Conservation (phyloP, 2,329 filamentous ascomycete species). For the Lachnellula occidentalis region DNA sequence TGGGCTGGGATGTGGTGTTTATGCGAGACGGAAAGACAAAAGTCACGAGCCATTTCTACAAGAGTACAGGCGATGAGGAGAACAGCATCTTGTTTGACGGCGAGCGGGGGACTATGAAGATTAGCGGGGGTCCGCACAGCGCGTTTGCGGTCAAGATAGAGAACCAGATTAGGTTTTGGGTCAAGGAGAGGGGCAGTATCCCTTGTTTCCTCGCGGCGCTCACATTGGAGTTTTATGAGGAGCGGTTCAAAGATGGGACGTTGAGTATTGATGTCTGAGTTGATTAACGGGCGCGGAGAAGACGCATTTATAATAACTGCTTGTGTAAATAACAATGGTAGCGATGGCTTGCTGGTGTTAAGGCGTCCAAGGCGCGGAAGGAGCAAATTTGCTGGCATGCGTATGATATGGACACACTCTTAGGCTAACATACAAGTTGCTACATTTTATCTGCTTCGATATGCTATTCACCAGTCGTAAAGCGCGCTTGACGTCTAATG, state of each 20-base stretch:
- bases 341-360: neutral
- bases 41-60: conserved; percentile 80
- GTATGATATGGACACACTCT: no score
- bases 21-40: conserved; percentile 96
- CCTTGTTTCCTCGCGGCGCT: conserved; percentile 87
- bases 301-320: conserved; percentile 4
- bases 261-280: conserved; percentile 16
- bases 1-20: conserved; percentile 94
- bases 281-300: neutral
- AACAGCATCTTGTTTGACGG: conserved; percentile 82
- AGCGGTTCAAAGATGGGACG: conserved; percentile 34
- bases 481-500: no score
- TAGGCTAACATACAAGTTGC: no score
- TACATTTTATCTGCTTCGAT: no score
- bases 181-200: conserved; percentile 87
- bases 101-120: conserved; percentile 96
- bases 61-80: conserved; percentile 57
- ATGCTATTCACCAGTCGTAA: no score
- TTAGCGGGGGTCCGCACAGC: conserved; percentile 82
- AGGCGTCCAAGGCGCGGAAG: neutral
- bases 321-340: conserved; percentile 1
- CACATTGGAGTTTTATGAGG: conserved; percentile 90
- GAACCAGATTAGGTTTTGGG: conserved; percentile 91
- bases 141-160: conserved; percentile 80
- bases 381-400: neutral